phyloP scores from a whole-genome alignment of 2,329 filamentous ascomycete species.

The Pseudopithomyces chartarum region DNA sequence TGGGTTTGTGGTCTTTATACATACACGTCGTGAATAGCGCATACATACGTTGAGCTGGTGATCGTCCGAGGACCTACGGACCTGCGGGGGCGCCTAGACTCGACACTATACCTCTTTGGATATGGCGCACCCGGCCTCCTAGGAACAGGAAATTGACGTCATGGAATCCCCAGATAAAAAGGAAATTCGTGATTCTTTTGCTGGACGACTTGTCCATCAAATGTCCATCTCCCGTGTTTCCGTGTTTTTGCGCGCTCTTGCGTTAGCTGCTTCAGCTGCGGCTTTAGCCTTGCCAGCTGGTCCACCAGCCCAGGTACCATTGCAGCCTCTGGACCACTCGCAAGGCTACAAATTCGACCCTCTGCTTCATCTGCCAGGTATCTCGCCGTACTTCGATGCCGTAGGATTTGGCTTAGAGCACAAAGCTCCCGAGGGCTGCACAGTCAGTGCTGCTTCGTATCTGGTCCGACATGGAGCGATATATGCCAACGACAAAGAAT shows the following conservation, averaged over 20 bases:
- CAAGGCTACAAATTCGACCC: conserved; percentile 53
- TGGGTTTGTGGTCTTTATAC: no score
- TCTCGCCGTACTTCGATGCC: conserved; percentile 57
- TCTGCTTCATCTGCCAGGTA: conserved; percentile 54
- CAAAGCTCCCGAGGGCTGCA: conserved; percentile 54
- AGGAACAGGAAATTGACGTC: background rate
- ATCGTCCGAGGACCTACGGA: background rate
- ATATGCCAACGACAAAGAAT: conserved; percentile 57
- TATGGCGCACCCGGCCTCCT: background rate
- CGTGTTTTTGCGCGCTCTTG: conserved; percentile 19
- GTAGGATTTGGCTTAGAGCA: conserved; percentile 53
- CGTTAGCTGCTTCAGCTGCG: conserved; percentile 20
- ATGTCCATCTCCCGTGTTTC: background rate
- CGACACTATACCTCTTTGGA: background rate
- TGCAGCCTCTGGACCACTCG: conserved; percentile 31
- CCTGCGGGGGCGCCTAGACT: background rate
- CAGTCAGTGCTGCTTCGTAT: conserved; percentile 55
- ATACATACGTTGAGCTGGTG: background rate
- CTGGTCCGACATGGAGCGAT: conserved; percentile 57
- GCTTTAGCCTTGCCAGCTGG: conserved; percentile 26
- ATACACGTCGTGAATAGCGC: background rate
- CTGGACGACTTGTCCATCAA: background rate
- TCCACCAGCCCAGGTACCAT: conserved; percentile 17
- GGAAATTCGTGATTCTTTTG: background rate
- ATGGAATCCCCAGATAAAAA: background rate